Conservation (phyloP, 495 filamentous ascomycete genomes). For the Beverwykella pulmonaria region DNA sequence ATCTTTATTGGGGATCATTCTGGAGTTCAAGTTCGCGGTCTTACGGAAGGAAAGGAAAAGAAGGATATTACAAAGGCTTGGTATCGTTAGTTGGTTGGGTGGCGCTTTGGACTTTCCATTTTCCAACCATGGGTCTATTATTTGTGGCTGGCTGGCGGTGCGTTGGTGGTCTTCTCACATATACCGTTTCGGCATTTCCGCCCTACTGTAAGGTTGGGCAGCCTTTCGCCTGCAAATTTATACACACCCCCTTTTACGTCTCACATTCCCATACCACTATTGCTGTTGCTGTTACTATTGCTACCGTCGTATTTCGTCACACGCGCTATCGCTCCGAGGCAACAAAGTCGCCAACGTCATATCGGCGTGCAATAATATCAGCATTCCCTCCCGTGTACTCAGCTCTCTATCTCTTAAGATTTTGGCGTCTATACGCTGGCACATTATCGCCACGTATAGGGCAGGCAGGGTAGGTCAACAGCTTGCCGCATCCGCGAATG, state of each 20-base stretch:
- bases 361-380: no score
- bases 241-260: not conserved
- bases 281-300: not conserved
- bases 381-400: no score
- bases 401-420: not conserved
- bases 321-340: not conserved
- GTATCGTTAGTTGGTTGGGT: not conserved
- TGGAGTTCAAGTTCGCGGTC: not conserved
- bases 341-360: not conserved
- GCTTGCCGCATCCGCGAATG: not conserved
- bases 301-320: not conserved
- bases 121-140: not conserved
- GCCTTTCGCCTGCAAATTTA: not conserved
- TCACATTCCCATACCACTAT: slow-evolving; percentile 4
- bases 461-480: no score
- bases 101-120: not conserved
- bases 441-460: no score
- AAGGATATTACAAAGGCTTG: not conserved
- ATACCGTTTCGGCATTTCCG: slow-evolving; percentile 9
- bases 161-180: slow-evolving; percentile 4
- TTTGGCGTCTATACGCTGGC: not conserved
- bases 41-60: not conserved
- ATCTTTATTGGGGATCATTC: not conserved
- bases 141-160: not conserved
- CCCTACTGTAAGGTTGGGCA: not conserved